Conservation (phyloP, 2,329 filamentous ascomycete genomes). For the Exophiala spinifera region DNA sequence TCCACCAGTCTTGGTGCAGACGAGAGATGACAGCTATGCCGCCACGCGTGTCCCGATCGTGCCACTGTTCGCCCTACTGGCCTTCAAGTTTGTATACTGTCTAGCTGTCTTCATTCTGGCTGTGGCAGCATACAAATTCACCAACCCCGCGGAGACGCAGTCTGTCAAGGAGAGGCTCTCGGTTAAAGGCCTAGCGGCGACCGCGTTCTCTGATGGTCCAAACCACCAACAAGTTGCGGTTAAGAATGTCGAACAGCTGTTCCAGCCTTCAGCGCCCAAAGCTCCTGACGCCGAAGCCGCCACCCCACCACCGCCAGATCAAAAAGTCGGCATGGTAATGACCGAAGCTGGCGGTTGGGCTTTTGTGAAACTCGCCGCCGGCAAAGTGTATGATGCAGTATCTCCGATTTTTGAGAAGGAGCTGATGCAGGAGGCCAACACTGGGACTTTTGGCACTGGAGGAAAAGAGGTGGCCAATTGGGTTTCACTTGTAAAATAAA, state of each 20-base stretch:
- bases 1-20: neutral
- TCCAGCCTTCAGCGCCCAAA: neutral
- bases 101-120: neutral
- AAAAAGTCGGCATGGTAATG: neutral
- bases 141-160: neutral
- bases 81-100: neutral
- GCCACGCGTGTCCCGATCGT: constrained; percentile 1
- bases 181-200: neutral
- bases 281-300: neutral
- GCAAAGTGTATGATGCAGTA: neutral
- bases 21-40: neutral
- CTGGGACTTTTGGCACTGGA: neutral
- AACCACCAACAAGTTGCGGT: neutral
- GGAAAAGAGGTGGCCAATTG: neutral
- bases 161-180: neutral
- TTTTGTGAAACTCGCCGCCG: neutral
- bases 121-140: neutral
- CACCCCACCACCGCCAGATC: neutral
- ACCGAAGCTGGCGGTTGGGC: neutral
- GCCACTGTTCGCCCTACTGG: constrained; percentile 1
- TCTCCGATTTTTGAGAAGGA: neutral
- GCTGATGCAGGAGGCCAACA: neutral
- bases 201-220: neutral
- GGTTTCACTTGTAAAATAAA: neutral
- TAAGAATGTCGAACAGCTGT: constrained; percentile 1